Evolutionary conservation across 176 grass and related monocot species (phyloP), one percentile per base, ranked within the genome.

Genomic region (Microstegium vimineum): DNA sequence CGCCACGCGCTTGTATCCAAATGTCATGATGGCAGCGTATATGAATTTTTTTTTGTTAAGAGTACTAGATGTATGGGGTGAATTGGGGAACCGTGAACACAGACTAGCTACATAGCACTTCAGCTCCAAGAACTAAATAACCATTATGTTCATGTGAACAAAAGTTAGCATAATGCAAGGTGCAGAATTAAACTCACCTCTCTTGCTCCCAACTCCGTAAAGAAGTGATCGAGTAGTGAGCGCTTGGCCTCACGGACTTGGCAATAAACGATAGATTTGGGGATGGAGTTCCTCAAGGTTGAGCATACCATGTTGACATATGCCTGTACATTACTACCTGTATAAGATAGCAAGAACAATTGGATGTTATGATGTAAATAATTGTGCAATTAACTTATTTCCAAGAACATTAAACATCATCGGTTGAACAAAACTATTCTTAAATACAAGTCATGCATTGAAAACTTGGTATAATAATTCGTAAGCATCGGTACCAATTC

Each of bases 191-290:
- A 73, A 18, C 61, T 89, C 45, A 99, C 96, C 93, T 95, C 96
- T 89, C 90, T 99, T 63, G 93, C 89, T 66, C 96, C 96, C 83
- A 99, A 72, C 56, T 99, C 96, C 27, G 96, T 99, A 64, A 99
- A 99, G 89, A 99, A 99, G 73, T 94, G 93, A 88, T 99, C 96
- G 2, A 99, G 96, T 63, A 99, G 84, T 74, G 96, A 99, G 54
- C 96, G 90, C 52, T 99, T 99, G 4, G 93, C 96, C 63, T 99
- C 93, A 23, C 96, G 90, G 10, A 99, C 93, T 99, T 99, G 96
- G 51, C 96, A 90, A 37, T 99, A 95, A 1, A 99, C 96, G 11
- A 99, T 85, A 22, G 96, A 99, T 78, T 99, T 99, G 0, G 96
- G 96, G 26, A 99, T 99, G 40, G 91, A 95, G 32, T 95, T 99